Base-by-base conservation (phyloP, 257 asterid species). In the Paulownia fortunei region DNA sequence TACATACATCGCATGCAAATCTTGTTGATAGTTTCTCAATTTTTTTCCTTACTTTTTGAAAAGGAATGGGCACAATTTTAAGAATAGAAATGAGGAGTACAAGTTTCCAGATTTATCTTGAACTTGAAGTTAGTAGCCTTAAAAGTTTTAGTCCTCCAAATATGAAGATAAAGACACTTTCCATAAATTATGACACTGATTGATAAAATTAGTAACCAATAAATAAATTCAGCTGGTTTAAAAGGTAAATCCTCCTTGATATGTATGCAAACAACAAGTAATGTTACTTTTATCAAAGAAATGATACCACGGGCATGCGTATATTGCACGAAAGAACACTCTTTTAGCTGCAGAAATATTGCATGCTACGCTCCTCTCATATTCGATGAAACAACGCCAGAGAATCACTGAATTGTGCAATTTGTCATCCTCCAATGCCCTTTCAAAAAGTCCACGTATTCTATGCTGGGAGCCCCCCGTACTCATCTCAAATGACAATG, bases 251-350 rank as follows among this genome's bases (percentile, higher is more conserved):
- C 55, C 49, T 23, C 32, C 21, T 9, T 23, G 60, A 55, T 27
- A 42, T 37, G 55, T 36, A 49, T 4, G 34, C 4, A 19, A 15
- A 44, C 44, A 80, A 46, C 16, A 44, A 19, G 37, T 19, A 21
- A 2, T 41, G 30, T 58, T 41, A 62, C 47, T 64, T 21, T 12
- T 19, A 65, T 65, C 32, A 30, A 47, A 63, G 79, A 34, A 76
- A 49, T n/a, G 11, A 65, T 87, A 95, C 99, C 99, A 96, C 46
- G 99, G 99, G 61, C 99, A 96, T 62, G 99, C 97, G 52, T 96
- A 98, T 72, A 92, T 88, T 2, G 98, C 99, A 27, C 97, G 97
- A 64, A 96, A 96, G 84, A 88, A 93, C 47, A 88, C 94, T 84
- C 93, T 89, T 86, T 93, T 90, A 69, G 98, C 93, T 68, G 97